phyloP scores from a whole-genome alignment of 75 land plant species.

The Selaginella tamariscina region DNA sequence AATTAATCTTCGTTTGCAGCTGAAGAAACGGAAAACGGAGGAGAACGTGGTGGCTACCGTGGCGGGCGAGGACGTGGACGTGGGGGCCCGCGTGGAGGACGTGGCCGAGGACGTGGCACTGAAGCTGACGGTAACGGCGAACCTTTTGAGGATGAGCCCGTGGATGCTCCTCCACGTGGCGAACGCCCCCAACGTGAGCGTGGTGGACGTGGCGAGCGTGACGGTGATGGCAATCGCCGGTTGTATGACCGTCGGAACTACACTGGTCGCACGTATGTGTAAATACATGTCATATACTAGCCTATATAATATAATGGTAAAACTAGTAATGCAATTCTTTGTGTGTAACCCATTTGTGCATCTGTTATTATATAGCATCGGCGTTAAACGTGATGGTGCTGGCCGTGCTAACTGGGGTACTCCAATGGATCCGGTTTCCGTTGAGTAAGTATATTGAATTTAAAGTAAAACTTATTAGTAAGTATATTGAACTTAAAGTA shows the following conservation, averaged over 20 bases:
- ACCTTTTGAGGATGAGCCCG: no score
- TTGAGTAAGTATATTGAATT: slow-evolving; percentile 15
- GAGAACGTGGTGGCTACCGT: slow-evolving; percentile 17
- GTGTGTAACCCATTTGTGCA: background rate
- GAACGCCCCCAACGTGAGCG: background rate
- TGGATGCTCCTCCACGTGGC: no score
- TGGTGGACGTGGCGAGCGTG: slow-evolving; percentile 13
- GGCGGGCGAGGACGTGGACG: slow-evolving; percentile 43
- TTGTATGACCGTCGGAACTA: slow-evolving; percentile 83
- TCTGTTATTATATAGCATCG: background rate
- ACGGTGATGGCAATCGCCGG: slow-evolving; percentile 1
- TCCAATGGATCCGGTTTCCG: slow-evolving; percentile 35
- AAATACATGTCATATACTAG: background rate
- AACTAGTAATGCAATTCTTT: background rate
- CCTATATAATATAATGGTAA: background rate
- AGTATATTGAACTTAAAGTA: slow-evolving; percentile 8
- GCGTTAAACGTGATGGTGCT: slow-evolving; percentile 71
- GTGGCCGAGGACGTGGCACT: background rate
- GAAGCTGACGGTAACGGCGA: background rate
- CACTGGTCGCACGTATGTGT: slow-evolving; percentile 62
- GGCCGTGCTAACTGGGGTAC: slow-evolving; percentile 96
- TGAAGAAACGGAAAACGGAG: slow-evolving; percentile 13
- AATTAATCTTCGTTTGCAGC: no score
- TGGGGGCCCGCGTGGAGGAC: background rate
- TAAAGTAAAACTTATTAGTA: background rate